Base-by-base conservation (phyloP, 768 basidiomycete genomes). In the Auriscalpium microsporum region DNA sequence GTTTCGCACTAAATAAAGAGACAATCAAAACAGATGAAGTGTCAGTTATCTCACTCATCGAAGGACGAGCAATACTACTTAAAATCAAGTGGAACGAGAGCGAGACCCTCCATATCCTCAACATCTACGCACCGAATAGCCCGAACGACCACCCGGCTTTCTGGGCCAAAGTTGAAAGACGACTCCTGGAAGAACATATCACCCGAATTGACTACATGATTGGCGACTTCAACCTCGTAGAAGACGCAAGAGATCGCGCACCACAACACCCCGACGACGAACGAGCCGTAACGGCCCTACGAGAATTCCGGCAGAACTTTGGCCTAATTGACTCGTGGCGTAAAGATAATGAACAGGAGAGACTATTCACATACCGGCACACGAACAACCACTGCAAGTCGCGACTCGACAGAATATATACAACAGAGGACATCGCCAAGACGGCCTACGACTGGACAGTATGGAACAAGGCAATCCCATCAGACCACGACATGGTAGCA, bases 111-210 rank as follows among this genome's bases (percentile, higher is more conserved):
- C 48, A 36, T 0, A 48, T 68, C 0, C 49, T 65, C 3, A 65
- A 63, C 10, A 23, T 67, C 10, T 68, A 68, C 11, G 62, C 66
- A 0, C 66, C 63, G 0, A 67, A 62, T 13, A 21, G 49, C 0
- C 7, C 10, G 0, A 35, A 44, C 3, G 2, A 54, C 33, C 42
- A 50, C 40, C 1, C 10, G 2, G 8, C 0, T 0, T 68, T 65
- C 53, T 68, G 65, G 65, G 4, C 10, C 5, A 8, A 1, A 8
- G 10, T 50, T 2, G 14, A 14, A 21, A 1, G 14, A 14, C 5
- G 5, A 1, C 35, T 13, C 8, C 28, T n/a, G 2, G 28, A 14
- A 1, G 10, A 34, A 4, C 34, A 50, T 1, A 17, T 9, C 0
- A 56, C 59, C n/a, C n/a, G 21, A 21, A 21, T 21, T 1, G 21